A percentile compares a stretch with the other conserved stretches of the same genome.
Conservation (phyloP, 805 yeast species). For the Ogataea trehalophila region DNA sequence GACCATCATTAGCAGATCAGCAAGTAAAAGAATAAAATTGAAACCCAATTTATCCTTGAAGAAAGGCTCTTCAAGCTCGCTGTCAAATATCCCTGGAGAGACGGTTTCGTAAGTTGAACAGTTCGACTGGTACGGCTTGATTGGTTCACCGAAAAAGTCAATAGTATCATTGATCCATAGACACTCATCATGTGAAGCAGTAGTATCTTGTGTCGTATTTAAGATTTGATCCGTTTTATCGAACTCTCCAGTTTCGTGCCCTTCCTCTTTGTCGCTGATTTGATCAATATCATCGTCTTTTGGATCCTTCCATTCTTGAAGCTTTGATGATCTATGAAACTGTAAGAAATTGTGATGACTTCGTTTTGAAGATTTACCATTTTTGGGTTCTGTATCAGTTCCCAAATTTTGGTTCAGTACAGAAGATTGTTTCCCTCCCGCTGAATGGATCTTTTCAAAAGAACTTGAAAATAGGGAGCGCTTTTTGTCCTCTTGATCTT, state of each 20-base stretch:
- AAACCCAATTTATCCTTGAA: slow-evolving; percentile 1
- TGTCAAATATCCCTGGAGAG: background rate
- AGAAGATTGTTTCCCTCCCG: background rate
- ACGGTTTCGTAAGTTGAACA: background rate
- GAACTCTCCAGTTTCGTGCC: too few species aligned
- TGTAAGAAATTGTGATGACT: background rate
- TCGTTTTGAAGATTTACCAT: background rate
- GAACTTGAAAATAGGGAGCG: background rate
- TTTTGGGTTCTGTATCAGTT: background rate
- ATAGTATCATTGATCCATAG: slow-evolving; percentile 9
- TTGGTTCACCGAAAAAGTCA: slow-evolving; percentile 13
- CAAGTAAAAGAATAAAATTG: slow-evolving; percentile 14
- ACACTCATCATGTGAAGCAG: background rate
- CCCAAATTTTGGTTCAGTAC: background rate
- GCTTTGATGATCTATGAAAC: background rate
- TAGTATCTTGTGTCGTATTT: background rate
- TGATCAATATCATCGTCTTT: background rate
- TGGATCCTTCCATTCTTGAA: slow-evolving; percentile 3
- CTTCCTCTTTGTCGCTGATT: too few species aligned
- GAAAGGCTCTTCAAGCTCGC: background rate
- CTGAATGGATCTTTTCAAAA: background rate
- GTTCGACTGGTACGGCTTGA: slow-evolving; percentile 2
- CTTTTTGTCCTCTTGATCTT: background rate
- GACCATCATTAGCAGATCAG: slow-evolving; percentile 12
- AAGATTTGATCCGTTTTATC: too few species aligned